Conservation (phyloP, 306 rosid genomes). For the Cyclanthera cordifolia region DNA sequence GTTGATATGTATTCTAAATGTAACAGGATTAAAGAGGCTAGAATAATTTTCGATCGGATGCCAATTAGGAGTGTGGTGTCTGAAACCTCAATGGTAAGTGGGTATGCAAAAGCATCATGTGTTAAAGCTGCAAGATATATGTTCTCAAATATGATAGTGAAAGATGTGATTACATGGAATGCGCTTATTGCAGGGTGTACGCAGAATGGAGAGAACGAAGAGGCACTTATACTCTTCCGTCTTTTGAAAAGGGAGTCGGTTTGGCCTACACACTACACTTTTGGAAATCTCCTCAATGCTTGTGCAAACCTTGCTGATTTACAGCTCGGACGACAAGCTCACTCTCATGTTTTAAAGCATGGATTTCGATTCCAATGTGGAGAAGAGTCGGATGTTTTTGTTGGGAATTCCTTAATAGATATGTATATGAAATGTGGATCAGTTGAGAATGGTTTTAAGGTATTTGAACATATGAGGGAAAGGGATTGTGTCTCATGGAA, state of each 20-base stretch:
- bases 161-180: slow-evolving; percentile 14
- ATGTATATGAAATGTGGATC: slow-evolving; percentile 18
- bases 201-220: slow-evolving; percentile 17
- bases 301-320: slow-evolving; percentile 17
- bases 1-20: slow-evolving; percentile 18
- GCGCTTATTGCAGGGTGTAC: slow-evolving; percentile 16
- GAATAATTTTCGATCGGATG: slow-evolving; percentile 13
- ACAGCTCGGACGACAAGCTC: slow-evolving; percentile 11
- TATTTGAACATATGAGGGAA: slow-evolving; percentile 10
- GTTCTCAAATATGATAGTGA: slow-evolving; percentile 14
- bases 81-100: slow-evolving; percentile 18
- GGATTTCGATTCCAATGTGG: slow-evolving; percentile 1
- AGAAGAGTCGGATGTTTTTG: slow-evolving; percentile 13
- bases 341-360: slow-evolving; percentile 18
- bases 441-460: slow-evolving; percentile 3
- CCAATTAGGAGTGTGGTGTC: slow-evolving; percentile 18
- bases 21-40: slow-evolving; percentile 8
- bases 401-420: slow-evolving; percentile 13
- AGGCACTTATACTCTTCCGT: slow-evolving; percentile 13
- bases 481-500: slow-evolving; percentile 17
- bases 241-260: slow-evolving; percentile 10
- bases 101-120: slow-evolving; percentile 12
- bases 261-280: slow-evolving; percentile 17
- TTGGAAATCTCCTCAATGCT: slow-evolving; percentile 18
- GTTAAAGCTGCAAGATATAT: slow-evolving; percentile 10